Base-by-base conservation (phyloP, 2,329 filamentous ascomycete species). In the Aspergillus ochraceoroseus region DNA sequence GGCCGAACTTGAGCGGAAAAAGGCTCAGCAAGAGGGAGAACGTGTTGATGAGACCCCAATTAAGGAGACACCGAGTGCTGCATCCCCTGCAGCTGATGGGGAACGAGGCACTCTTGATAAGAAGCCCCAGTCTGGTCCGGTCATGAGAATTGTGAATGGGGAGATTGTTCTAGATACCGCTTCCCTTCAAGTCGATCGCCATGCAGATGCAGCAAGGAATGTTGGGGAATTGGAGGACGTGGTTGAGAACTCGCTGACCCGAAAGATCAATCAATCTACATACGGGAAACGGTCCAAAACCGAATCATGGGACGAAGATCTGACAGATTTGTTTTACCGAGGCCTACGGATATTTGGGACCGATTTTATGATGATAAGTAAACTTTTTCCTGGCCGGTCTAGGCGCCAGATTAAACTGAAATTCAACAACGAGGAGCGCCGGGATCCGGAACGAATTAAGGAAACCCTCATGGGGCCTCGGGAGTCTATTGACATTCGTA, bases 321-420 rank as follows among this genome's bases (percentile, higher is more conserved):
- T 72, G 47, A 82, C 79, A 0, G 74, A 80, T 28, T 55, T 73
- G 7, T 83, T 83, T 56, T 83, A 82, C 56, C 69, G 79, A 31
- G 78, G 76, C 1, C 64, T 83, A 9, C 67, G 70, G 13, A 77
- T 77, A 67, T 82, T 80, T 52, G 79, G 79, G 23, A 82, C 77
- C 0, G 79, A 83, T 54, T 83, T 83, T 51, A 71, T 73, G 61
- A 76, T 81, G 61, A 79, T 82, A 49, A 75, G 71, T 51, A 75
- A 76, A 44, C 70, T 82, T 64, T 81, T 82, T 49, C 74, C 75
- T 1, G 73, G 73, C 7, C 68, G 72, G 32, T 76, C 73, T 7
- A 68, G 79, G n/a, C 70, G 71, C n/a, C 72, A 77, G 52, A 76
- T 83, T 51, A 83, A 83, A 58, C 59, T 72, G 11, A 82, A 83